phyloP scores from a whole-genome alignment of 805 yeast species.

The Nakazawaea holstii region DNA sequence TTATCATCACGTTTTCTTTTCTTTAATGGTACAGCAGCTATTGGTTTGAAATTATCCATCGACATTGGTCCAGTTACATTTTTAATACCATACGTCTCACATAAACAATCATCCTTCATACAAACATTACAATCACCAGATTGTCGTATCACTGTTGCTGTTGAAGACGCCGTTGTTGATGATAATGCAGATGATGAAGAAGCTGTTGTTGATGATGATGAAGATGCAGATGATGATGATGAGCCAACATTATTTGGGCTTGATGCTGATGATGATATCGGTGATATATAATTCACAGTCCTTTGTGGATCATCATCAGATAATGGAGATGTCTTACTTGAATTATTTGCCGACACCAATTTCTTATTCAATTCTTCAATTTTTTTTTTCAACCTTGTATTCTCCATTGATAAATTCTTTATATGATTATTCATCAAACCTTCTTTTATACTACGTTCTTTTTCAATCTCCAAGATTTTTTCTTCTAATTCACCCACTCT shows the following conservation, averaged over 20 bases:
- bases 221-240: not conserved
- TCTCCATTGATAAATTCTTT: slow-evolving; percentile 41
- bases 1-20: too few species aligned
- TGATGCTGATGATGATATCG: slow-evolving; percentile 10
- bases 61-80: too few species aligned
- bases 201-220: too few species aligned
- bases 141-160: slow-evolving; percentile 22
- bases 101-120: slow-evolving; percentile 60
- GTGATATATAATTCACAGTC: slow-evolving; percentile 3
- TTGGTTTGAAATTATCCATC: slow-evolving; percentile 39
- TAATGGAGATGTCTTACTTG: slow-evolving; percentile 9
- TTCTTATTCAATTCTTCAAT: slow-evolving; percentile 33
- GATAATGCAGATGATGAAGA: too few species aligned
- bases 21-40: slow-evolving; percentile 61
- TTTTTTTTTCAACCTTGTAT: slow-evolving; percentile 34
- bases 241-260: slow-evolving; percentile 2
- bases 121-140: slow-evolving; percentile 57
- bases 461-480: slow-evolving; percentile 60
- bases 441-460: slow-evolving; percentile 57
- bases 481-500: slow-evolving; percentile 74
- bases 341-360: slow-evolving; percentile 14
- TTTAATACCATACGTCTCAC: slow-evolving; percentile 48
- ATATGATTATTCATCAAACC: slow-evolving; percentile 48
- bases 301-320: not conserved
- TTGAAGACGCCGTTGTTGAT: too few species aligned